Base-by-base conservation (phyloP, 148 eudicot species). In the Spergularia marina region DNA sequence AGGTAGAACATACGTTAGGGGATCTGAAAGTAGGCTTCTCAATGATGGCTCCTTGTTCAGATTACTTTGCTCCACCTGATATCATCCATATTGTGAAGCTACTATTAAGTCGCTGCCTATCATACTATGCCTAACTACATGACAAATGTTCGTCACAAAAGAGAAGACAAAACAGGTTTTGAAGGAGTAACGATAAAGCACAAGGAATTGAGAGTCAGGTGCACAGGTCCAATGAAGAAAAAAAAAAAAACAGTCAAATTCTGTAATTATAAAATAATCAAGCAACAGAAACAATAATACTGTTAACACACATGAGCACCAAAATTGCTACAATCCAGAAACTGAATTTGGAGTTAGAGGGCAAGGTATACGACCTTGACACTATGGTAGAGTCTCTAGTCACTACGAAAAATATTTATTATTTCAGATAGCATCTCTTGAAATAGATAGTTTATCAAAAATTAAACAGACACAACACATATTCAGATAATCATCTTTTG, bases 21-120 rank as follows among this genome's bases (percentile, higher is more conserved):
- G 91, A 82, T 92, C 97, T 30, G 97, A 92, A 68, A 92, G 92
- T 47, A 90, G 85, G 70, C 97, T 88, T 85, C 97, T 90, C 80
- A 92, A 81, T 60, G 97, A 92, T 44, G 82, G 86, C 72, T 86
- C 94, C 83, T 73, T 87, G 74, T 77, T 84, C 53, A 77, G 15
- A 84, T 81, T 82, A 78, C 76, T 84, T 60, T 58, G 84, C 69
- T 87, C 79, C 61, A 79, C 91, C 97, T 92, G 92, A 66, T 61
- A 77, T 55, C 61, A 60, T 74, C 49, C 49, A 44, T 44, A 44
- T 44, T 44, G 10, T 44, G 36, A 44, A 44, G 5, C 49, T 44
- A 44, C 7, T 44, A 9, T 34, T 4, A 2, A 21, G 64, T 9
- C 36, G 36, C 14, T 10, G 64, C 8, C 17, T 16, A 47, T 39